Conservation (phyloP, 352 stramenopile genomes). For the Globisporangium perplexum region DNA sequence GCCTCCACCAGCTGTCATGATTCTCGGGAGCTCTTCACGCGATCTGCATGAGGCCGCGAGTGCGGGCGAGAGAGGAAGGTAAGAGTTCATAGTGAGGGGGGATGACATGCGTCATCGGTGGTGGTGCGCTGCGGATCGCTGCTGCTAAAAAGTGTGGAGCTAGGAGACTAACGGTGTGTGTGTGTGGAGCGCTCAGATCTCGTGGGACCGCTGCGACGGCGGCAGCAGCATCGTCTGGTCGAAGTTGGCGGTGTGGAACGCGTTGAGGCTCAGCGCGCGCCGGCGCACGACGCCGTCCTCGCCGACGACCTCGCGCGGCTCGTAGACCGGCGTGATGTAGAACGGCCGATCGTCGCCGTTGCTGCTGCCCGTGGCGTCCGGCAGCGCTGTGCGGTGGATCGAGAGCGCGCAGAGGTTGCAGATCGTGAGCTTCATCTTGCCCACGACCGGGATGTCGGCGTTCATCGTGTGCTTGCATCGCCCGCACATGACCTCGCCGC, state of each 20-base stretch:
- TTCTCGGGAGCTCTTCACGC: no score
- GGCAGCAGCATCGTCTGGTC: conserved; percentile 58
- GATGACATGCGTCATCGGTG: no score
- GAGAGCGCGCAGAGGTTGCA: conserved; percentile 71
- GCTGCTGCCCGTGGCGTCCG: conserved; percentile 33
- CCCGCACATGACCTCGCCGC: conserved; percentile 71
- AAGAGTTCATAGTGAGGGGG: no score
- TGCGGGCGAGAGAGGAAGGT: no score
- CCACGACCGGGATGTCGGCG: conserved; percentile 76
- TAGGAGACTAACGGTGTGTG: not conserved
- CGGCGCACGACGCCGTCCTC: conserved; percentile 27
- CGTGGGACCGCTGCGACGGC: conserved; percentile 34
- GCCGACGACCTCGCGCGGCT: conserved; percentile 15
- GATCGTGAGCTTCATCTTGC: conserved; percentile 85
- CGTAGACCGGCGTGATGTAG: conserved; percentile 32
- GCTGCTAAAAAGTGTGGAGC: no score
- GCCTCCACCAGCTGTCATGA: no score
- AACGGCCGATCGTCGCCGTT: conserved; percentile 37
- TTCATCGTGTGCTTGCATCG: conserved; percentile 70
- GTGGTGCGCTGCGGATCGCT: no score
- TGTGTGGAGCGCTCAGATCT: conserved; percentile 10
- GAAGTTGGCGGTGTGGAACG: conserved; percentile 80
- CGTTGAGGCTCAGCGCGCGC: conserved; percentile 60
- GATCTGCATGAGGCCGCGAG: no score
- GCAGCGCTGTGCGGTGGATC: conserved; percentile 63